Conservation (phyloP, 768 basidiomycete species). For the Xanthoconium purpureum region DNA sequence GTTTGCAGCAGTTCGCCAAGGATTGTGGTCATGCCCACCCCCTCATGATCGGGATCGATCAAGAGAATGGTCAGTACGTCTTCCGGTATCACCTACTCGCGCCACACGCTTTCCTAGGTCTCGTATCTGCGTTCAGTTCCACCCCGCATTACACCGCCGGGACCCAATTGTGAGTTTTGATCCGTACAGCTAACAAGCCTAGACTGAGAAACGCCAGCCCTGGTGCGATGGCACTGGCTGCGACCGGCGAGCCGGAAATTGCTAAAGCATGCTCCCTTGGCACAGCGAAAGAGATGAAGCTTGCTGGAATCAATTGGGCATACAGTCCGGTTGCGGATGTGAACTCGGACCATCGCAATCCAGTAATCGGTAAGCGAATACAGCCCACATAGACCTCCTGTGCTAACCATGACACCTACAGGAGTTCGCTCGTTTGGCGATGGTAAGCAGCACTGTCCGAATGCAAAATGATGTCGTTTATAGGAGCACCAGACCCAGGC, state of each 20-base stretch:
- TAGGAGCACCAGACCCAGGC: constrained; percentile 43
- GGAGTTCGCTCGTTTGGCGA: constrained; percentile 72
- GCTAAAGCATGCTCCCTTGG: constrained; percentile 48
- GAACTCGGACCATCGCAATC: constrained; percentile 66
- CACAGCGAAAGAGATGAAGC: constrained; percentile 53
- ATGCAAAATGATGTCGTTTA: background rate
- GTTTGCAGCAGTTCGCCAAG: constrained; percentile 54
- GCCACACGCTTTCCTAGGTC: constrained; percentile 37
- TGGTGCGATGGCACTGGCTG: constrained; percentile 70
- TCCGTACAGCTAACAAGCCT: background rate
- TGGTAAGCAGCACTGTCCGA: constrained; percentile 35
- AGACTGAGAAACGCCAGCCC: constrained; percentile 41
- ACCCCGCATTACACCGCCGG: constrained; percentile 41
- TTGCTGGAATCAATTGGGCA: constrained; percentile 68
- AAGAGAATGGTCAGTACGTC: constrained; percentile 59
- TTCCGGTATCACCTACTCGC: background rate
- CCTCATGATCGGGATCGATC: constrained; percentile 68
- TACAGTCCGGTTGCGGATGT: constrained; percentile 72
- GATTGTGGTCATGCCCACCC: constrained; percentile 54
- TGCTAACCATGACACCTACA: constrained; percentile 19
- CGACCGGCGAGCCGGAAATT: constrained; percentile 44
- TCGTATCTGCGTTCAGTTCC: constrained; percentile 67
- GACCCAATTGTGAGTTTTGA: constrained; percentile 59
- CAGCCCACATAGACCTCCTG: background rate
- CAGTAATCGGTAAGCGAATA: constrained; percentile 57